Evolutionary conservation across 2,329 filamentous ascomycete species (phyloP).

Genomic region (Ramularia collo-cygni): DNA sequence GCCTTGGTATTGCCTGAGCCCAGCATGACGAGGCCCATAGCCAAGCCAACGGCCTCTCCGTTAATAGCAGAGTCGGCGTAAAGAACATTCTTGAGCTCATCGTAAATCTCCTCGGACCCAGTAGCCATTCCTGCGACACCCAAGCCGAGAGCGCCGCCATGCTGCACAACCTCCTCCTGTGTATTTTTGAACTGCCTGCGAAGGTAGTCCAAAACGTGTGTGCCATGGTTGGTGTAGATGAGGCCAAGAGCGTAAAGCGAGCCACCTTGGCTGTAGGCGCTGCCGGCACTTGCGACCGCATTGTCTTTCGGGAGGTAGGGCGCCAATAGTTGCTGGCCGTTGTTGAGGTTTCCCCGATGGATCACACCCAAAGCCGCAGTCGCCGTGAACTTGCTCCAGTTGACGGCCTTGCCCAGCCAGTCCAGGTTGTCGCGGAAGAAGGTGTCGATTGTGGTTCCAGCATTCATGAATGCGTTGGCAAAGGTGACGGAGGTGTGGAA

Average conservation of each 20-base stretch:
- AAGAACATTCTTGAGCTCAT: slow-evolving; percentile 80
- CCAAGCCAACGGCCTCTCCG: slow-evolving; percentile 88
- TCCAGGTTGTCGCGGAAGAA: slow-evolving; percentile 98
- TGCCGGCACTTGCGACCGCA: slow-evolving; percentile 64
- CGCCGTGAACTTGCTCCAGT: slow-evolving; percentile 99
- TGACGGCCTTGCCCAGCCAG: slow-evolving; percentile 96
- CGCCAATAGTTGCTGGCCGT: slow-evolving; percentile 87
- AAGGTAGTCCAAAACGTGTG: slow-evolving; percentile 76
- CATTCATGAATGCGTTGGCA: slow-evolving; percentile 98
- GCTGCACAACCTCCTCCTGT: slow-evolving; percentile 88
- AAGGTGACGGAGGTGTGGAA: slow-evolving; percentile 97
- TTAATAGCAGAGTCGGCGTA: slow-evolving; percentile 94
- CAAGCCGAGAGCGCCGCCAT: slow-evolving; percentile 88
- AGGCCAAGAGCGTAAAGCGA: slow-evolving; percentile 91
- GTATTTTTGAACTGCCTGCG: slow-evolving; percentile 67
- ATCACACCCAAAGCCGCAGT: slow-evolving; percentile 95
- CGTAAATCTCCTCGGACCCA: slow-evolving; percentile 82
- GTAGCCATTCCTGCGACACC: slow-evolving; percentile 98
- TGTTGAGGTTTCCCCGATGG: slow-evolving; percentile 87
- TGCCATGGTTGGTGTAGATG: slow-evolving; percentile 96
- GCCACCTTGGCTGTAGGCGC: slow-evolving; percentile 91
- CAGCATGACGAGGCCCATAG: slow-evolving; percentile 97
- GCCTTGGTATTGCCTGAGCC: slow-evolving; percentile 94
- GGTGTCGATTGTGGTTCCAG: slow-evolving; percentile 94
- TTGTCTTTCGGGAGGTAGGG: slow-evolving; percentile 82